Evolutionary conservation across 805 yeast genomes (phyloP).

Genomic region (Metschnikowia cubensis): DNA sequence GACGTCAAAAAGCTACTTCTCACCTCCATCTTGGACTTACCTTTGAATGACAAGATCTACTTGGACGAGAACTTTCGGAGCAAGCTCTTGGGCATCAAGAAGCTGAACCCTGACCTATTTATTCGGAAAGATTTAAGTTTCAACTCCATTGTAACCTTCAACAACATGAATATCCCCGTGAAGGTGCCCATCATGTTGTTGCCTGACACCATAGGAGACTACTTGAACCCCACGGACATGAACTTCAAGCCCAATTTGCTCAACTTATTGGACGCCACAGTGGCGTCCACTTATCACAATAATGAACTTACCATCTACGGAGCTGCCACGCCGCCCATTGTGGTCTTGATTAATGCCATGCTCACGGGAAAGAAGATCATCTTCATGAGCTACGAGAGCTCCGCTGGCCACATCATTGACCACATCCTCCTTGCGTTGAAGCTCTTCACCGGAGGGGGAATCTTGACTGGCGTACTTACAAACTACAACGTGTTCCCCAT

Average conservation of each 20-base stretch:
- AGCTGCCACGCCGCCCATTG: conserved; percentile 45
- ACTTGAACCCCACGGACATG: conserved; percentile 42
- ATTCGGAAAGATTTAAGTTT: conserved; percentile 42
- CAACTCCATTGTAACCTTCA: conserved; percentile 36
- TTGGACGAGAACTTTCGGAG: conserved; percentile 36
- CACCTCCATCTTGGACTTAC: conserved; percentile 41
- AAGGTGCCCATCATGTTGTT: conserved; percentile 39
- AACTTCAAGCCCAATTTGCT: conserved; percentile 38
- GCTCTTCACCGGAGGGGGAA: conserved; percentile 41
- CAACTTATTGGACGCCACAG: conserved; percentile 30
- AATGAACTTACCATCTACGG: conserved; percentile 54
- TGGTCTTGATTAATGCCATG: conserved; percentile 34
- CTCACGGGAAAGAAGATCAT: conserved; percentile 39
- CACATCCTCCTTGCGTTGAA: conserved; percentile 36
- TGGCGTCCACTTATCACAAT: conserved; percentile 33
- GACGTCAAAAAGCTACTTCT: conserved; percentile 35
- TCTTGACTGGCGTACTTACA: conserved; percentile 37
- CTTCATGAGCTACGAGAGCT: conserved; percentile 37
- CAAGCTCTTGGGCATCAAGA: conserved; percentile 28
- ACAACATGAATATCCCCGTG: conserved; percentile 42
- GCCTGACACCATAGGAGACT: conserved; percentile 43
- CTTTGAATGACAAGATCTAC: conserved; percentile 39
- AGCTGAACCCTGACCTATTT: conserved; percentile 31
- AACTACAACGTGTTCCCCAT: conserved; percentile 51
- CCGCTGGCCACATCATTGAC: conserved; percentile 41